A percentile compares a stretch with the other conserved stretches of the same genome.
Conservation (phyloP, 495 filamentous ascomycete species). For the Aspergillus mulundensis region DNA sequence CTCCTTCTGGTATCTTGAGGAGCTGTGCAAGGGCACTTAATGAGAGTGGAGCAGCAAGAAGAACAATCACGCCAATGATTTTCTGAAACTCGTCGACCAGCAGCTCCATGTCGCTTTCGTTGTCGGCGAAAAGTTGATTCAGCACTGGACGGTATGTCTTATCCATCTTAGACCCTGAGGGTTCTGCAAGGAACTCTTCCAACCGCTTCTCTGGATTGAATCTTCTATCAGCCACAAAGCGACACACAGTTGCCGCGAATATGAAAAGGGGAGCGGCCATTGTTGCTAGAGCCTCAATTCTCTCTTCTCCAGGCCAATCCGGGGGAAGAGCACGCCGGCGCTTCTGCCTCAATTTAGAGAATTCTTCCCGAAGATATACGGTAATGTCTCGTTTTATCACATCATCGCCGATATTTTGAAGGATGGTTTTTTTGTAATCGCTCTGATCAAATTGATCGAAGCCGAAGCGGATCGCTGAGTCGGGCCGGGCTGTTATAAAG, state of each 20-base stretch:
- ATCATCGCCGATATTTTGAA: slow-evolving; percentile 6
- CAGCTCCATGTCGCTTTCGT: neutral
- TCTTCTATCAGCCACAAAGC: slow-evolving; percentile 18
- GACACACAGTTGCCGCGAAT: slow-evolving; percentile 27
- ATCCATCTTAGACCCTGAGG: slow-evolving; percentile 10
- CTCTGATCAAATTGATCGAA: too few relatives aligned
- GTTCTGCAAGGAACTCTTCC: slow-evolving; percentile 12
- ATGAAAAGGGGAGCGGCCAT: slow-evolving; percentile 28
- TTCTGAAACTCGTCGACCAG: slow-evolving; percentile 11
- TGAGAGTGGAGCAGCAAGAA: slow-evolving; percentile 21
- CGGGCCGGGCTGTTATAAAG: slow-evolving; percentile 39
- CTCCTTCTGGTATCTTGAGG: neutral
- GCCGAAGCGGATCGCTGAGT: slow-evolving; percentile 33
- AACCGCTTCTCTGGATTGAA: slow-evolving; percentile 16
- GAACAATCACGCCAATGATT: slow-evolving; percentile 20
- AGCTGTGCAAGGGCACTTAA: slow-evolving; percentile 13
- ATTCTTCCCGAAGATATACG: slow-evolving; percentile 17
- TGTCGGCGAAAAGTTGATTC: slow-evolving; percentile 12
- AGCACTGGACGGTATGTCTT: slow-evolving; percentile 23
- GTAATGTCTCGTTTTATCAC: slow-evolving; percentile 22
- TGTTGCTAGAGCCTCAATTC: slow-evolving; percentile 8
- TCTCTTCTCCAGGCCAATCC: slow-evolving; percentile 36
- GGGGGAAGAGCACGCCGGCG: neutral
- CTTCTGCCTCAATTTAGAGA: slow-evolving; percentile 12
- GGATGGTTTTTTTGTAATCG: neutral